These are phyloP conservation scores for Stipa capillata DNA, from an alignment of 176 grass and related monocot genomes.

Conservation along the genomic window DNA sequence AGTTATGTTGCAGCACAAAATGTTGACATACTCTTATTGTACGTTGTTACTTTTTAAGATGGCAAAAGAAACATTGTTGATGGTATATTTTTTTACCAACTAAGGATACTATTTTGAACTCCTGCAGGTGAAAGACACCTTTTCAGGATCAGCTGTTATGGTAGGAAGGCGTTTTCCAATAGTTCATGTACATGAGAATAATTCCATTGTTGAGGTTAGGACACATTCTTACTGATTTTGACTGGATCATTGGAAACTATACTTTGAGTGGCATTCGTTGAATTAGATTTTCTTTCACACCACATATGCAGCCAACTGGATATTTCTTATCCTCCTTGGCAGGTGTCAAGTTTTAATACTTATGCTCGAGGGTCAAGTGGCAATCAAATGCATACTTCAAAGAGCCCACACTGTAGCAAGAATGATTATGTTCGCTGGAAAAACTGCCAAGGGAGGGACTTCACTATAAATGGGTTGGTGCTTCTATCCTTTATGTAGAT, in stretches of 20 bases:
- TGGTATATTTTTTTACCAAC: constrained; percentile 1
- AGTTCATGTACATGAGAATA: constrained; percentile 74
- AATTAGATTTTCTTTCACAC: constrained; percentile 2
- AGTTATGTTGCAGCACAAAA: not conserved
- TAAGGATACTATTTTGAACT: constrained; percentile 14
- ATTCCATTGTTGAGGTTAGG: constrained; percentile 75
- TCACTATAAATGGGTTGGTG: constrained; percentile 87
- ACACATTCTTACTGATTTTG: not conserved
- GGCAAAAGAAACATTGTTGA: not conserved
- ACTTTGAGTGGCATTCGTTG: not conserved
- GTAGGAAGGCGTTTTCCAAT: constrained; percentile 92
- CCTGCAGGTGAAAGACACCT: constrained; percentile 72
- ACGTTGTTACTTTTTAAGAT: not conserved
- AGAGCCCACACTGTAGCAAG: constrained; percentile 50
- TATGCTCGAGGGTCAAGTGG: constrained; percentile 34
- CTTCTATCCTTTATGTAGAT: constrained; percentile 7
- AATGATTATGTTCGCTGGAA: constrained; percentile 83
- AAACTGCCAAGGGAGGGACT: constrained; percentile 81
- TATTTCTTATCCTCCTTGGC: constrained; percentile 21
- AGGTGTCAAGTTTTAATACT: constrained; percentile 96
- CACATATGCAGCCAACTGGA: not conserved
- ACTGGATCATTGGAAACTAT: not conserved
- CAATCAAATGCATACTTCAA: constrained; percentile 25
- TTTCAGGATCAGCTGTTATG: constrained; percentile 63
- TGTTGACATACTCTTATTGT: not conserved